Evolutionary conservation across 2,329 filamentous ascomycete species (phyloP).

Genomic region (Colletotrichum acutatum): DNA sequence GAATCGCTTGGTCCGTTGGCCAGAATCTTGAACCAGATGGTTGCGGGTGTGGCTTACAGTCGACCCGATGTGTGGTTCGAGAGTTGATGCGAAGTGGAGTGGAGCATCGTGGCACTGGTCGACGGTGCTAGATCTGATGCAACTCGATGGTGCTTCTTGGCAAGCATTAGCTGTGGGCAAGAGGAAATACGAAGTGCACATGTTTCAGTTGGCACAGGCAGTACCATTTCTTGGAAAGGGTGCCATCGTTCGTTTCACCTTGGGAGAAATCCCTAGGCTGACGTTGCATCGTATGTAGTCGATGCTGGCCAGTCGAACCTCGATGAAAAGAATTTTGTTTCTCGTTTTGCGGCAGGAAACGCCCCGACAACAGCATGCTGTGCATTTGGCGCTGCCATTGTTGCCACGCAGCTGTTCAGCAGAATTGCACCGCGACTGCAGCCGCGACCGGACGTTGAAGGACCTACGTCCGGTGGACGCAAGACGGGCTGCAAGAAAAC

Average conservation of each 20-base stretch:
- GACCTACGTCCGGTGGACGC: not conserved
- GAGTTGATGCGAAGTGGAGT: not conserved
- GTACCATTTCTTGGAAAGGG: not conserved
- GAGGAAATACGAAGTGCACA: slow-evolving; percentile 25
- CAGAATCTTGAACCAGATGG: not conserved
- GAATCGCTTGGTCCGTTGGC: not conserved
- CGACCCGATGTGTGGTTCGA: not conserved
- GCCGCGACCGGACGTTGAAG: not conserved
- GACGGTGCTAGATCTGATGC: slow-evolving; percentile 13
- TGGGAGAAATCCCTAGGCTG: not conserved
- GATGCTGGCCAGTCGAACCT: not conserved
- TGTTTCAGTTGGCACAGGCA: slow-evolving; percentile 27
- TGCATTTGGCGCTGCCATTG: not conserved
- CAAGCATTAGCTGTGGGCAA: not conserved
- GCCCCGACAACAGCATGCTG: not conserved
- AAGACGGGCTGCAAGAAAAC: slow-evolving; percentile 3
- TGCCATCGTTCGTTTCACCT: slow-evolving; percentile 20
- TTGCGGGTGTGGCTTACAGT: slow-evolving; percentile 27
- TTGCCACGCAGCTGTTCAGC: not conserved
- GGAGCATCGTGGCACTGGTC: not conserved
- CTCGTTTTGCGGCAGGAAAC: not conserved
- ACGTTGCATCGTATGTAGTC: not conserved
- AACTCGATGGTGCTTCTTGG: slow-evolving; percentile 29
- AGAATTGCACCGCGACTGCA: not conserved
- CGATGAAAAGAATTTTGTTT: not conserved